Conservation (phyloP, 306 rosid species). For the Luffa aegyptiaca region DNA sequence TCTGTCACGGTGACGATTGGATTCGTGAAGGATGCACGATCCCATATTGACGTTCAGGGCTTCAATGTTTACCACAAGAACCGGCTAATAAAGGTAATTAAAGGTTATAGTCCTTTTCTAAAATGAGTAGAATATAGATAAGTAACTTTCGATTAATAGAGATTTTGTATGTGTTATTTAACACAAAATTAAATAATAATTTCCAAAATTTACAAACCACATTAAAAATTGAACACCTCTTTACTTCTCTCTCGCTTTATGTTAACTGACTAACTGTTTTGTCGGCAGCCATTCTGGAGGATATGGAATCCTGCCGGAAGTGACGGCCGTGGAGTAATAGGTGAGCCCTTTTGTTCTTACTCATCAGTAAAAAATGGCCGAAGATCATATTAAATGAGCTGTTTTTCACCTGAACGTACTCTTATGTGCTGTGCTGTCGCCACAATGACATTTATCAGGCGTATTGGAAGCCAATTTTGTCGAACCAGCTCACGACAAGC, state of each 20-base stretch:
- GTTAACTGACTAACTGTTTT: not conserved
- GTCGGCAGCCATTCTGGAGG: constrained; percentile 89
- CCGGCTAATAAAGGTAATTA: constrained; percentile 73
- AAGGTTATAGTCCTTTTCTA: constrained; percentile 7
- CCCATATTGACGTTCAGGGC: constrained; percentile 87
- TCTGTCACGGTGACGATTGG: constrained; percentile 76
- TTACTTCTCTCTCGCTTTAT: not conserved
- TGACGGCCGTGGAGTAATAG: constrained; percentile 92
- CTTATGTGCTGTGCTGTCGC: not conserved
- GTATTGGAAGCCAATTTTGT: constrained; percentile 95
- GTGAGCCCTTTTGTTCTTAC: constrained; percentile 23
- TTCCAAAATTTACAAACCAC: not conserved
- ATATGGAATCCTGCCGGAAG: constrained; percentile 97
- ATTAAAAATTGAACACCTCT: not conserved
- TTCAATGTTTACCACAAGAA: constrained; percentile 91
- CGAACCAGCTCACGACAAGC: constrained; percentile 98
- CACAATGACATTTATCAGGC: constrained; percentile 26
- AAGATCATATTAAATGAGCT: not conserved
- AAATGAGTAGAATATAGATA: too few relatives aligned
- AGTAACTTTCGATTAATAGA: too few relatives aligned
- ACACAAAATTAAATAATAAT: not conserved
- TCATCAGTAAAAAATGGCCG: not conserved
- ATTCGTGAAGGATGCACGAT: constrained; percentile 87
- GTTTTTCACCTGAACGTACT: not conserved
- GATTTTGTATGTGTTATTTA: too few relatives aligned